These are phyloP conservation scores for Fraxinus dipetala DNA, from an alignment of 305 asterid genomes.

Conservation along the genomic window DNA sequence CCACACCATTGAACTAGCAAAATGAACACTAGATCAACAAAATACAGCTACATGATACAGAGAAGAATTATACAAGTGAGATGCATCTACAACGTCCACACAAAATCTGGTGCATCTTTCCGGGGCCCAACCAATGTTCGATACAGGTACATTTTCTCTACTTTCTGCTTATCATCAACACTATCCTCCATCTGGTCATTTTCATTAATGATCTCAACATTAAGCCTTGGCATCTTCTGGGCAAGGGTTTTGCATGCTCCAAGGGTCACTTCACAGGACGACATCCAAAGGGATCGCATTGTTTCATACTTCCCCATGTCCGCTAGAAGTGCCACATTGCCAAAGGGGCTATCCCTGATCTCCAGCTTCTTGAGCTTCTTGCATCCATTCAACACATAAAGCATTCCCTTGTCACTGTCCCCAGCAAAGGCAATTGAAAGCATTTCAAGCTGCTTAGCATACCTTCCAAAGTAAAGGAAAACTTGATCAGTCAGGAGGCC, in stretches of 20 bases:
- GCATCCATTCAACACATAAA: slow-evolving; percentile 76
- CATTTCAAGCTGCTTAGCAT: slow-evolving; percentile 81
- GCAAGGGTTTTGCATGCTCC: slow-evolving; percentile 82
- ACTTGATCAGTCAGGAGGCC: slow-evolving; percentile 71
- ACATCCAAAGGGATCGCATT: slow-evolving; percentile 98
- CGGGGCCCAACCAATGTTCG: slow-evolving; percentile 71
- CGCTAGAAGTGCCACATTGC: slow-evolving; percentile 61
- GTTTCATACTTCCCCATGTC: slow-evolving; percentile 88
- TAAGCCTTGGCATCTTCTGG: slow-evolving; percentile 67
- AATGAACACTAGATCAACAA: slow-evolving; percentile 5
- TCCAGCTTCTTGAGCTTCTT: slow-evolving; percentile 73
- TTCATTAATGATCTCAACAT: slow-evolving; percentile 69
- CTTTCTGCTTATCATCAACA: slow-evolving; percentile 42
- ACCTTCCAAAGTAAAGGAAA: slow-evolving; percentile 81
- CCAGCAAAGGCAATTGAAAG: slow-evolving; percentile 81
- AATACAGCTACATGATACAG: neutral
- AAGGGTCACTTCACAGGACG: slow-evolving; percentile 73
- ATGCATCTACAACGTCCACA: slow-evolving; percentile 53
- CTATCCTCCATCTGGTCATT: slow-evolving; percentile 38
- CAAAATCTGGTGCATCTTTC: slow-evolving; percentile 64
- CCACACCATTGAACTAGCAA: neutral
- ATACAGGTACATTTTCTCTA: slow-evolving; percentile 79
- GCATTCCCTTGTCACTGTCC: slow-evolving; percentile 73
- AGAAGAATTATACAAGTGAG: neutral
- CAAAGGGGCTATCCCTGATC: slow-evolving; percentile 78